phyloP scores from a whole-genome alignment of 805 yeast species.

The Ogataea haglerorum region DNA sequence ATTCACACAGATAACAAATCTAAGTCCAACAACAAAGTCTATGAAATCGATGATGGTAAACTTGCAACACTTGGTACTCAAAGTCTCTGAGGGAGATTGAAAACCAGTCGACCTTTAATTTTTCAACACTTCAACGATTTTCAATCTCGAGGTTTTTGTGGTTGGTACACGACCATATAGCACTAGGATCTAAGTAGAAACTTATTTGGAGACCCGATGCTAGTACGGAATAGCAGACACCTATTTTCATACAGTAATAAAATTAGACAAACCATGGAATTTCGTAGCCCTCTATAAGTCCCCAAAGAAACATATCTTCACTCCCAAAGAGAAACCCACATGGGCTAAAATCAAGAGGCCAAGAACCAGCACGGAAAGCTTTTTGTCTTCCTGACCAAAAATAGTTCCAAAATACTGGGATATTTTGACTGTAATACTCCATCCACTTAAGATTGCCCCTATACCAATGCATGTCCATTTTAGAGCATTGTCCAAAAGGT shows the following conservation, averaged over 20 bases:
- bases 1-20: neutral
- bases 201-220: too few species aligned
- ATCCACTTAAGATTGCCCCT: slow-evolving; percentile 62
- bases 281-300: slow-evolving; percentile 16
- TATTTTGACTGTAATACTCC: slow-evolving; percentile 46
- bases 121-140: slow-evolving; percentile 10
- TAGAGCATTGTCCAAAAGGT: slow-evolving; percentile 42
- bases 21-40: too few species aligned
- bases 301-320: slow-evolving; percentile 61
- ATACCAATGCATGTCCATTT: slow-evolving; percentile 61
- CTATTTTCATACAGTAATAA: too few species aligned
- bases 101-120: slow-evolving; percentile 10
- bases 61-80: neutral
- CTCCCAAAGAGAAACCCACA: slow-evolving; percentile 55
- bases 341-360: slow-evolving; percentile 48
- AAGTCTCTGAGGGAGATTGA: neutral
- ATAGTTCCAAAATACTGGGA: slow-evolving; percentile 38
- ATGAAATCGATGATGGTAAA: neutral
- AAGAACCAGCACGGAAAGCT: slow-evolving; percentile 36
- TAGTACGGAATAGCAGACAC: too few species aligned
- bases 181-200: too few species aligned
- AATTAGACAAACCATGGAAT: neutral
- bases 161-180: neutral
- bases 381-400: slow-evolving; percentile 35
- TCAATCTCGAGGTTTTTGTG: slow-evolving; percentile 6